phyloP scores from a whole-genome alignment of 192 early-diverging fungal species.

The Gigaspora rosea region DNA sequence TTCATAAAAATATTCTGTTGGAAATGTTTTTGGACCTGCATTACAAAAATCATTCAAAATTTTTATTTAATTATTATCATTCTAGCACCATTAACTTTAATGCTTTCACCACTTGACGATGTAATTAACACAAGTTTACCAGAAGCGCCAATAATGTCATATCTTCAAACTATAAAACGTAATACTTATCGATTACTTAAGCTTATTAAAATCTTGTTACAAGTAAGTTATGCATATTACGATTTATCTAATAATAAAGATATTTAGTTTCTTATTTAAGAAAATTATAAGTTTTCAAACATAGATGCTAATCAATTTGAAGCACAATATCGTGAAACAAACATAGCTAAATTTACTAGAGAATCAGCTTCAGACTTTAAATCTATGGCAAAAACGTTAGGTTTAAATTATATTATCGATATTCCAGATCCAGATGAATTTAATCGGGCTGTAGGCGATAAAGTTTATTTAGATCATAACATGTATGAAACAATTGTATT shows the following conservation, averaged over 20 bases:
- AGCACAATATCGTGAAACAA: slow-evolving; percentile 50
- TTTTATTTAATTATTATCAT: slow-evolving; percentile 25
- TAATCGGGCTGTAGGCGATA: background rate
- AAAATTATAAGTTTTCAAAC: slow-evolving; percentile 3
- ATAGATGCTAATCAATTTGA: background rate
- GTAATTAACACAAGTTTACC: slow-evolving; percentile 34
- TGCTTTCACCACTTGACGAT: slow-evolving; percentile 57
- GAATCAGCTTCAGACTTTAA: slow-evolving; percentile 58
- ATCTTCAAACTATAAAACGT: slow-evolving; percentile 48
- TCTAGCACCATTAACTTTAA: slow-evolving; percentile 28
- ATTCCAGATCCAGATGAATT: slow-evolving; percentile 24
- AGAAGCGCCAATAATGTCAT: slow-evolving; percentile 26
- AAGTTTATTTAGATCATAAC: slow-evolving; percentile 12
- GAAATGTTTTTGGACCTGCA: background rate
- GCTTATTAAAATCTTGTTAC: slow-evolving; percentile 41
- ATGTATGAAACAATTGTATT: background rate
- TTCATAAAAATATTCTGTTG: background rate
- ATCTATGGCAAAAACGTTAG: slow-evolving; percentile 28
- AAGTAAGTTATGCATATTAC: slow-evolving; percentile 25
- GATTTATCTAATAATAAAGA: background rate
- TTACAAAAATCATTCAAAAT: background rate
- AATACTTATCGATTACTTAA: slow-evolving; percentile 49
- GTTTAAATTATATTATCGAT: background rate
- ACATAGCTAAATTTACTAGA: slow-evolving; percentile 49
- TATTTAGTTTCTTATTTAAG: too few species aligned